phyloP scores from a whole-genome alignment of 345 rosid genomes.

The Aegle marmelos region DNA sequence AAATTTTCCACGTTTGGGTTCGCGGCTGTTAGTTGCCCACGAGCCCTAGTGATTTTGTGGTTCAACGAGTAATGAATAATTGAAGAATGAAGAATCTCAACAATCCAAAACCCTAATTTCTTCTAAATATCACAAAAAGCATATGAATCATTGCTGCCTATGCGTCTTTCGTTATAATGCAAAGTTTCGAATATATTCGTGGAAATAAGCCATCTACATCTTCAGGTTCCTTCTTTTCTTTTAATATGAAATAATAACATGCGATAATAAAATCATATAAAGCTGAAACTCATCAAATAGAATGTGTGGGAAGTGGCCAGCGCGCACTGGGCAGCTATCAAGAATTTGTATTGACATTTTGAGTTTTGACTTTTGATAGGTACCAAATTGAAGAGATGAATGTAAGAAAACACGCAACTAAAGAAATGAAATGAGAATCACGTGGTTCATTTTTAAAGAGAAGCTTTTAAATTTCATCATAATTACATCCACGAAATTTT shows the following conservation, averaged over 20 bases:
- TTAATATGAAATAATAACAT: background rate
- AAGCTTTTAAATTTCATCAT: background rate
- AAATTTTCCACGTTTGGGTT: too few relatives aligned
- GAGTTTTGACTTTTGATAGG: background rate
- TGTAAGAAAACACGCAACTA: background rate
- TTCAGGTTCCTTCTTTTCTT: background rate
- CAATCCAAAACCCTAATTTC: background rate
- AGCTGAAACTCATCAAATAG: background rate
- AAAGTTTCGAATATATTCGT: constrained; percentile 3
- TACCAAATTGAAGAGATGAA: background rate
- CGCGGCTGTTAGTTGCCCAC: background rate
- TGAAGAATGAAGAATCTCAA: background rate
- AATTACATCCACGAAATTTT: constrained; percentile 7
- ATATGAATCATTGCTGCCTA: background rate
- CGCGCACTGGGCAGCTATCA: background rate
- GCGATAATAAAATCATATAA: too few relatives aligned
- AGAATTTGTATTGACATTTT: background rate
- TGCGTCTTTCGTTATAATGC: too few relatives aligned
- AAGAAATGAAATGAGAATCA: constrained; percentile 7
- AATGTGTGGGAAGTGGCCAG: background rate
- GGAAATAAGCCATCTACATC: background rate
- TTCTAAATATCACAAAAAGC: background rate
- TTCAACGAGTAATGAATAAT: background rate
- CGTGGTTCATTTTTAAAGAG: constrained; percentile 15
- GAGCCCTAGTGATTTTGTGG: background rate